Base-by-base conservation (phyloP, 202 grass and related monocot genomes). In the Tripidium arundinaceum region DNA sequence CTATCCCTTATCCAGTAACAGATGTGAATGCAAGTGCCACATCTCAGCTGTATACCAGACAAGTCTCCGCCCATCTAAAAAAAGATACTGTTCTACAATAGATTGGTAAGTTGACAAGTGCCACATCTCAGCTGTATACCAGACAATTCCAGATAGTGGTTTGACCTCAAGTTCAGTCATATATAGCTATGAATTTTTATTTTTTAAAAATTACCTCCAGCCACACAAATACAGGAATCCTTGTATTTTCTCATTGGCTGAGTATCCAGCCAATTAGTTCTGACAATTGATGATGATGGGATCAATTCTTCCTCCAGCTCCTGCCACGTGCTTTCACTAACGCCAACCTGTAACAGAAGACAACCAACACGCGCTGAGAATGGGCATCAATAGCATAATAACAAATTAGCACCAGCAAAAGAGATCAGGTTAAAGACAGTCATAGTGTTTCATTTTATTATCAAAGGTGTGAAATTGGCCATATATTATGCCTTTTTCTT, bases 291-390 rank as follows among this genome's bases (percentile, higher is more conserved):
- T 77, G 81, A 92, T 64, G 90, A 84, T 75, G 95, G 96, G 88
- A 96, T 94, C 90, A 99, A 82, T 91, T 95, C 92, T 96, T 93
- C 96, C 74, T 99, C 96, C 83, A 99, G 88, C n/a, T 86, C 89
- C 71, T 91, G 92, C 96, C 96, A 99, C 77, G 86, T 83, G 74
- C 87, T 93, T 91, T 96, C 96, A 49, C 83, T 91, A 85, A 96
- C 78, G 43, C 81, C 55, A 88, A 96, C 89, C 96, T 99, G 87
- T n/a, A 67, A 81, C 58, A 84, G 40, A 72, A 84, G 81, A 26
- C 70, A 78, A 84, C 47, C 68, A 19, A 37, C 69, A 87, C 74
- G 88, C 78, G 61, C 87, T 79, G 61, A 61, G 26, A 72, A 54
- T n/a, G 24, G 58, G 26, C 61, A 60, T 15, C 33, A 41, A 59